These are phyloP conservation scores for Paramecium sexaurelia DNA, from an alignment of 73 alveolate genomes.

Conservation along the genomic window DNA sequence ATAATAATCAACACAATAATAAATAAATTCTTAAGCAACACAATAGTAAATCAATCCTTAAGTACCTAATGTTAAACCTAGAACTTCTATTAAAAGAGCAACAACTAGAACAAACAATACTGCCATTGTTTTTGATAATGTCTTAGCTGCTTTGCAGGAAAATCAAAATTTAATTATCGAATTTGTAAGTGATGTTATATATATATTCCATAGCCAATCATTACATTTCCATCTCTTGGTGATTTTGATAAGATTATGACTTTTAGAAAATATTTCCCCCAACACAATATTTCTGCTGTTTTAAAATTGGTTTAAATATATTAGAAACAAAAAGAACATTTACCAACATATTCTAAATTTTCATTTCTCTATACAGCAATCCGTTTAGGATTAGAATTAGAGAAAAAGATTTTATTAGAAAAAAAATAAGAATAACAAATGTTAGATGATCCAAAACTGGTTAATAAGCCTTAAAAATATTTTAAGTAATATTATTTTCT, in stretches of 20 bases:
- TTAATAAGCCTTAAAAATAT: neutral
- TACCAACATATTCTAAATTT: neutral
- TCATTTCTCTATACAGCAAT: neutral
- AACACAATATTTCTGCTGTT: neutral
- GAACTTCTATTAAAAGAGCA: slow-evolving; percentile 36
- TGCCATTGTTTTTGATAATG: slow-evolving; percentile 16
- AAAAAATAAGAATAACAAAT: neutral
- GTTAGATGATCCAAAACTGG: neutral
- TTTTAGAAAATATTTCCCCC: slow-evolving; percentile 23
- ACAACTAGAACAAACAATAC: slow-evolving; percentile 30
- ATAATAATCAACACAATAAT: neutral
- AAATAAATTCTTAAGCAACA: no score
- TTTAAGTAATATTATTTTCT: neutral
- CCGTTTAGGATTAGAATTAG: neutral
- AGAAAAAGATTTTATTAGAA: neutral
- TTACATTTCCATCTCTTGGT: slow-evolving; percentile 38
- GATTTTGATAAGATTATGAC: slow-evolving; percentile 30
- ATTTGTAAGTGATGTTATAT: neutral
- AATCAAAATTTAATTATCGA: neutral
- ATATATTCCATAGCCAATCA: slow-evolving; percentile 24
- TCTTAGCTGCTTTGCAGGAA: neutral
- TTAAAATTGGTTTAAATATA: neutral
- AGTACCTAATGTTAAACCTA: neutral
- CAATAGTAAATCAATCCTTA: no score
- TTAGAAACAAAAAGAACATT: neutral